Evolutionary conservation across 2,329 filamentous ascomycete species (phyloP).

Genomic region (Calonectria pteridis): DNA sequence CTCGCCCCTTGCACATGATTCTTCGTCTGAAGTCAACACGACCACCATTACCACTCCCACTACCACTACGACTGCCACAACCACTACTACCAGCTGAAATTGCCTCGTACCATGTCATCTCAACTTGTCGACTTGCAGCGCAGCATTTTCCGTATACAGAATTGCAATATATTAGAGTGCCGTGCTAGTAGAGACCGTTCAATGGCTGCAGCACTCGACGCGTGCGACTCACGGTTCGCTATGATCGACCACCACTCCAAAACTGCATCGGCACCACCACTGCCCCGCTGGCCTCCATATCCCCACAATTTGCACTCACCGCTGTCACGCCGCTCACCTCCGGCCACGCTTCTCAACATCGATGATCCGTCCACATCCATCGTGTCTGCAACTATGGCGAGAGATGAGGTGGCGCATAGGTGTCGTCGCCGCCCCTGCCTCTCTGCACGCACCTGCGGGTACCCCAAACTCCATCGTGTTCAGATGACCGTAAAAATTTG

Average conservation of each 20-base stretch:
- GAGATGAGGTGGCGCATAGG: slow-evolving; percentile 41
- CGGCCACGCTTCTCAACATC: slow-evolving; percentile 5
- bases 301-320: slow-evolving; percentile 27
- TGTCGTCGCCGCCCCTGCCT: slow-evolving; percentile 29
- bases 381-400: slow-evolving; percentile 30
- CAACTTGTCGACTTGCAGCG: slow-evolving; percentile 13
- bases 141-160: neutral
- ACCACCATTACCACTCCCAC: neutral
- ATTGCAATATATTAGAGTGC: slow-evolving; percentile 4
- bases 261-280: slow-evolving; percentile 11
- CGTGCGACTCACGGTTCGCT: slow-evolving; percentile 34
- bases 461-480: slow-evolving; percentile 35
- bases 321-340: slow-evolving; percentile 37
- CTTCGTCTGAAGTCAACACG: slow-evolving; percentile 7
- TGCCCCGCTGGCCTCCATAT: slow-evolving; percentile 27
- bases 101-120: slow-evolving; percentile 1
- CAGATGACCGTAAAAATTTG: slow-evolving; percentile 42
- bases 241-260: slow-evolving; percentile 31
- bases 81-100: neutral
- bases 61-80: neutral
- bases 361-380: slow-evolving; percentile 27
- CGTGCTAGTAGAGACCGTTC: slow-evolving; percentile 1
- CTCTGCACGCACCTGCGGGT: slow-evolving; percentile 32
- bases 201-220: slow-evolving; percentile 21
- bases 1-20: neutral